Conservation (phyloP, 257 asterid genomes). For the Lantana camara region DNA sequence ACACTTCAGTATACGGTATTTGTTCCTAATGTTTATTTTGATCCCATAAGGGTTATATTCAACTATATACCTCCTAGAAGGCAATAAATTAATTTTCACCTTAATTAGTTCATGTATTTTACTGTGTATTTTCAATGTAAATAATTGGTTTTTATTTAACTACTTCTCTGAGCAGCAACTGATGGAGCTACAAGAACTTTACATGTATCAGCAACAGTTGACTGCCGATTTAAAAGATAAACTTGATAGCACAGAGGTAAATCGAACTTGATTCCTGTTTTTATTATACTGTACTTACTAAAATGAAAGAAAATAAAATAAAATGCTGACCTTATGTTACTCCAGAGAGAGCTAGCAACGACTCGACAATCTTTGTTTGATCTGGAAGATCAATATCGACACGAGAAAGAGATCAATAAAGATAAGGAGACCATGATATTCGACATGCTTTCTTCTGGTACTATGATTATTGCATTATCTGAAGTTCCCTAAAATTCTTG, state of each 20-base stretch:
- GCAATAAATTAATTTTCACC: background rate
- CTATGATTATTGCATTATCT: background rate
- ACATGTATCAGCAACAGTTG: conserved; percentile 47
- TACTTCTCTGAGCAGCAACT: conserved; percentile 39
- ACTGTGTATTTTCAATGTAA: background rate
- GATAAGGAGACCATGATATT: conserved; percentile 45
- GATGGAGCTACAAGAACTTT: conserved; percentile 48
- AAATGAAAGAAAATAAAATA: background rate
- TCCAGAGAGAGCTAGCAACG: conserved; percentile 47
- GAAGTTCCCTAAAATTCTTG: background rate
- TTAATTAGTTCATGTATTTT: no score
- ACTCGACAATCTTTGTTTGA: conserved; percentile 45
- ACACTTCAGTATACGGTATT: no score
- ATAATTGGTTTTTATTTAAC: background rate
- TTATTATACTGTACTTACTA: no score
- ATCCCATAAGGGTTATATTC: background rate
- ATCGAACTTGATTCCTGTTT: background rate
- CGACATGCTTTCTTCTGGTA: conserved; percentile 44
- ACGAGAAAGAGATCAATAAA: conserved; percentile 35
- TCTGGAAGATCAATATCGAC: conserved; percentile 41
- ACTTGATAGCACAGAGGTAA: conserved; percentile 52
- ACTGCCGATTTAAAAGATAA: conserved; percentile 45
- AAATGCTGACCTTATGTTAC: conserved; percentile 7
- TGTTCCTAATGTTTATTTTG: no score
- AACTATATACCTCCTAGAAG: background rate